phyloP scores from a whole-genome alignment of 306 rosid genomes.

The Canavalia ensiformis region DNA sequence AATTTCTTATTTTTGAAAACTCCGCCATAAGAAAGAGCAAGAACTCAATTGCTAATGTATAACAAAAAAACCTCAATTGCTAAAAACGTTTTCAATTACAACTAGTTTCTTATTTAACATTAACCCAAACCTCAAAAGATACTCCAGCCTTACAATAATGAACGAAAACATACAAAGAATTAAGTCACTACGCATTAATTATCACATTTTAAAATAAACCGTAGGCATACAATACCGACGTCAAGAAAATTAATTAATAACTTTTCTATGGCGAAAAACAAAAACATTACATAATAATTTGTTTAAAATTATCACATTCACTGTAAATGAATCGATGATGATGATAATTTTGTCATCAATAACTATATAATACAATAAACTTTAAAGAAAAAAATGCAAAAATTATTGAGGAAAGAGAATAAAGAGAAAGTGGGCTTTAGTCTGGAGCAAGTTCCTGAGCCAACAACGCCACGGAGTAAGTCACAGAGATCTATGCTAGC shows the following conservation, averaged over 20 bases:
- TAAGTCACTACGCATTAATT: background rate
- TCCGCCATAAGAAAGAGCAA: background rate
- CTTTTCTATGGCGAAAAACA: background rate
- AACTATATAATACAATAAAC: background rate
- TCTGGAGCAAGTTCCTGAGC: constrained; percentile 3
- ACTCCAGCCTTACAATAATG: background rate
- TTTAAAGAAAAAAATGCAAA: background rate
- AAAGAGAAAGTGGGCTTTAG: background rate
- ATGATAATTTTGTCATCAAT: background rate
- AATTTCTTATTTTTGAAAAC: background rate
- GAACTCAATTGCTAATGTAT: background rate
- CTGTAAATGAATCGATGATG: background rate
- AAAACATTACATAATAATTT: background rate
- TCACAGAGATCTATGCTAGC: constrained; percentile 8
- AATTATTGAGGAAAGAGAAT: background rate
- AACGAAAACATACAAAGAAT: background rate
- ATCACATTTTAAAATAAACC: background rate
- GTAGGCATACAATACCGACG: background rate
- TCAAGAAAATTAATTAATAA: background rate
- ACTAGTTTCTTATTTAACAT: background rate
- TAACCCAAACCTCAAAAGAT: background rate
- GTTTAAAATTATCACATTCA: background rate
- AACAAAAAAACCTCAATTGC: too few relatives aligned
- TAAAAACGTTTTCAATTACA: too few relatives aligned
- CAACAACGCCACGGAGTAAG: background rate